Conservation (phyloP, 345 rosid genomes). For the Eucalyptus pauciflora region DNA sequence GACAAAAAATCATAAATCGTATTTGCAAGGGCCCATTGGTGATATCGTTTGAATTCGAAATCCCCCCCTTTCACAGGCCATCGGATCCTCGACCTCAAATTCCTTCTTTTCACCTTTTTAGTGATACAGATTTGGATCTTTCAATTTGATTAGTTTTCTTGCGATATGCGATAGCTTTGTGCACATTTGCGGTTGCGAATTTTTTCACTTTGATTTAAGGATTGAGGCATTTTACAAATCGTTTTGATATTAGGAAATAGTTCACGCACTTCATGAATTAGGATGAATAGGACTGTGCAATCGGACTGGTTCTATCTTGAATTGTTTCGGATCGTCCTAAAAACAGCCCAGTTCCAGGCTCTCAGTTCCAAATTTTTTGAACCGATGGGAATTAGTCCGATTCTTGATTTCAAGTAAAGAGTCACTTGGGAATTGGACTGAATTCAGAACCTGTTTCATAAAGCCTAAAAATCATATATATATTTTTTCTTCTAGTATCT, state of each 20-base stretch:
- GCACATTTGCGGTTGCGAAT: background rate
- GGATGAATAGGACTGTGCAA: accelerated
- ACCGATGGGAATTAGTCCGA: accelerated
- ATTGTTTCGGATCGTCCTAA: accelerated
- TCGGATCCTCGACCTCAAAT: background rate
- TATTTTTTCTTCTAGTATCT: accelerated
- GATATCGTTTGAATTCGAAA: background rate
- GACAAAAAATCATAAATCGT: background rate
- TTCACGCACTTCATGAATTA: accelerated
- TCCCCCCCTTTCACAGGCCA: background rate
- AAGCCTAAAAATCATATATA: too few relatives aligned
- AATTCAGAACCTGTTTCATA: too few relatives aligned
- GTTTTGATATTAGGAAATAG: too few relatives aligned
- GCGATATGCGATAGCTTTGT: accelerated
- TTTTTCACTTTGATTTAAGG: accelerated
- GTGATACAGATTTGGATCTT: background rate
- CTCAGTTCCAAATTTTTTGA: background rate
- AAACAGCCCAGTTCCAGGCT: accelerated
- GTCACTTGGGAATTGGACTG: background rate
- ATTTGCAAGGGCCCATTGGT: background rate
- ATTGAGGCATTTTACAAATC: background rate
- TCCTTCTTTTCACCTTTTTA: background rate
- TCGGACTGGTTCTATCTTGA: accelerated
- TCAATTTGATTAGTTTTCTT: background rate
- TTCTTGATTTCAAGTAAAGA: too few relatives aligned